These are phyloP conservation scores for Zygnema circumcarinatum DNA, from an alignment of 139 green algal genomes.

Conservation along the genomic window DNA sequence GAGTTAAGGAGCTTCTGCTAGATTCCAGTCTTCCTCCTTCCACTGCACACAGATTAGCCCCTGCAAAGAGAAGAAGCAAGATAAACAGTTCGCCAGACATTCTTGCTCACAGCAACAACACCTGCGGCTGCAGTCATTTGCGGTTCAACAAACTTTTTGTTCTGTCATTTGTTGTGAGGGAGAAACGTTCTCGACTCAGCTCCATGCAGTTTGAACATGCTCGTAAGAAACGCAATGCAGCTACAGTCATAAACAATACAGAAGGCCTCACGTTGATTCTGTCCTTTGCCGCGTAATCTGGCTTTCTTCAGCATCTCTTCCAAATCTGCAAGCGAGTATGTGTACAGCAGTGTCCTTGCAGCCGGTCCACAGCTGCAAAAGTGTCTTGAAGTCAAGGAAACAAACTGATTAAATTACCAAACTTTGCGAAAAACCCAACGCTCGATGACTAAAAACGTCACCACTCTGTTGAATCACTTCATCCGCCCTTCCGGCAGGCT, in stretches of 20 bases:
- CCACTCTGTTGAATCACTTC: background rate
- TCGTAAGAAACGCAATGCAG: background rate
- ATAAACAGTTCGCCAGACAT: no score
- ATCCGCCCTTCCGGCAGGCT: background rate
- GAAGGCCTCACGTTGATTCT: background rate
- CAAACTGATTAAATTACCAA: background rate
- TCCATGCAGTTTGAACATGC: background rate
- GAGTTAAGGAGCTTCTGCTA: background rate
- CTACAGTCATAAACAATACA: background rate
- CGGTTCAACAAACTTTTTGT: background rate
- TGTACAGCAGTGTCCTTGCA: constrained; percentile 71
- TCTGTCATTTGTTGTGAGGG: background rate
- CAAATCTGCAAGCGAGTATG: constrained; percentile 74
- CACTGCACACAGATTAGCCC: background rate
- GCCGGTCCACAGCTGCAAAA: constrained; percentile 76
- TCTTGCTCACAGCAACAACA: background rate
- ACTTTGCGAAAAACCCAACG: background rate
- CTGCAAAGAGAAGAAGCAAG: background rate
- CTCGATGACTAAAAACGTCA: background rate
- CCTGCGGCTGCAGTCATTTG: background rate
- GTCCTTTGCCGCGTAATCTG: background rate
- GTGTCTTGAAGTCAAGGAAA: background rate
- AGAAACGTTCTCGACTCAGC: background rate
- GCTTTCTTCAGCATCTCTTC: constrained; percentile 45
- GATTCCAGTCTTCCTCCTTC: background rate